Evolutionary conservation across 2,329 filamentous ascomycete genomes (phyloP).

Genomic region (Aaosphaeria arxii): DNA sequence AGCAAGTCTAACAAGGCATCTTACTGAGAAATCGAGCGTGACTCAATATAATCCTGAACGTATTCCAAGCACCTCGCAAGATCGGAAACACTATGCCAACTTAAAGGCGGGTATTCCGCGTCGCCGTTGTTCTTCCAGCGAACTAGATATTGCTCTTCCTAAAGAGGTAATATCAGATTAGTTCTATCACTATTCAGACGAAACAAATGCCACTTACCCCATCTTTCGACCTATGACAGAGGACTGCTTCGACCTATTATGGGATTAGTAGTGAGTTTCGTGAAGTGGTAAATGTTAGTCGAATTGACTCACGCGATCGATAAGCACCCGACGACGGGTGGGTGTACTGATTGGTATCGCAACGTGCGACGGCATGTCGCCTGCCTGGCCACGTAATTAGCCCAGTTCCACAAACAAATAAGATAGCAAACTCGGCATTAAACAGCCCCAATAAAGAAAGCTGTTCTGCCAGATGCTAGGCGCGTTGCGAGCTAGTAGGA

Average conservation of each 20-base stretch:
- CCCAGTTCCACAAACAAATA: no score
- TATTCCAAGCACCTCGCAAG: conserved; percentile 37
- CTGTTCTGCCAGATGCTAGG: no score
- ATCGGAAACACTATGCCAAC: conserved; percentile 45
- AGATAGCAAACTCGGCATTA: no score
- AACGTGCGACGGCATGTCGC: conserved; percentile 26
- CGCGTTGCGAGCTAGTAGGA: no score
- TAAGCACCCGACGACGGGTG: conserved; percentile 14
- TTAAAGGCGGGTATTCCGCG: conserved; percentile 26
- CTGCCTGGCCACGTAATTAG: no score
- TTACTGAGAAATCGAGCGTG: conserved; percentile 15
- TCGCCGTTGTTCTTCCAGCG: conserved; percentile 30
- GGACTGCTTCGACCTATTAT: conserved; percentile 16
- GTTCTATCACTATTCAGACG: conserved; percentile 2
- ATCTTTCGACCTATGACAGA: conserved; percentile 24
- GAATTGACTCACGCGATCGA: conserved; percentile 18
- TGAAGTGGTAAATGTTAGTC: not conserved
- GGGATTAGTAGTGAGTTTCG: not conserved
- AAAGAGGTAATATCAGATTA: conserved; percentile 14
- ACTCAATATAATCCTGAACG: conserved; percentile 43
- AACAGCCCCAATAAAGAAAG: no score
- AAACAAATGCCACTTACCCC: conserved; percentile 13
- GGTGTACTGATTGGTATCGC: conserved; percentile 19
- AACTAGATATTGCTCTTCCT: conserved; percentile 45
- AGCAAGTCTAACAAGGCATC: no score